Percentiles rank a stretch among this genome's conserved stretches.
These are phyloP conservation scores for Dryas alaskensis DNA, from an alignment of 306 rosid species.

Conservation along the genomic window DNA sequence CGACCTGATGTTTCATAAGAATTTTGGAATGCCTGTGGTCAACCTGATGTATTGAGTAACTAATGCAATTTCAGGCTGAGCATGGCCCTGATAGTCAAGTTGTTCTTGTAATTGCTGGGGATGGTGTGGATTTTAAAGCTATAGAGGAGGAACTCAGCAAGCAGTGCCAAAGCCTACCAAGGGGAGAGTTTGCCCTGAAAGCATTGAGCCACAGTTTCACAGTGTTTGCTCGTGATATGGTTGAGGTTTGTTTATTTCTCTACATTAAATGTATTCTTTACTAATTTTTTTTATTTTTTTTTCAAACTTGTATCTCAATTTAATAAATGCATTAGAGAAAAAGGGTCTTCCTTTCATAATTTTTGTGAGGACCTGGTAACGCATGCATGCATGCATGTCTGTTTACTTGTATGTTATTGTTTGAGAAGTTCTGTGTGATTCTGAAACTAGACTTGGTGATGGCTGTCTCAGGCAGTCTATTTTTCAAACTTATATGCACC, in stretches of 20 bases:
- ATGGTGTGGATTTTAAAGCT: constrained; percentile 68
- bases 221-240: constrained; percentile 82
- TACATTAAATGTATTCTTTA: neutral
- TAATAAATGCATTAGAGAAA: neutral
- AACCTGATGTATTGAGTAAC: constrained; percentile 19
- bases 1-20: neutral
- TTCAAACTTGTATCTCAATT: neutral
- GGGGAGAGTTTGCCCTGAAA: constrained; percentile 84
- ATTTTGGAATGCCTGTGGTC: constrained; percentile 8
- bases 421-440: neutral
- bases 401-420: neutral
- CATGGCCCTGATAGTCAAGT: constrained; percentile 99
- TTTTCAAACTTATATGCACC: constrained; percentile 97
- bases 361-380: neutral
- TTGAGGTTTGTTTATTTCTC: constrained; percentile 56
- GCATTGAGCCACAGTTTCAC: constrained; percentile 90
- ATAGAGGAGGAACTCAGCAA: constrained; percentile 78
- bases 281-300: neutral
- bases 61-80: constrained; percentile 73
- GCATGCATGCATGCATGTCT: neutral
- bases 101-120: constrained; percentile 91
- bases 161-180: constrained; percentile 91
- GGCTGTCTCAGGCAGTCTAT: constrained; percentile 69
- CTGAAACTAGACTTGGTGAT: constrained; percentile 16
- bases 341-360: neutral